Evolutionary conservation across 495 filamentous ascomycete genomes (phyloP).

Genomic region (Staphylotrichum longicolle): DNA sequence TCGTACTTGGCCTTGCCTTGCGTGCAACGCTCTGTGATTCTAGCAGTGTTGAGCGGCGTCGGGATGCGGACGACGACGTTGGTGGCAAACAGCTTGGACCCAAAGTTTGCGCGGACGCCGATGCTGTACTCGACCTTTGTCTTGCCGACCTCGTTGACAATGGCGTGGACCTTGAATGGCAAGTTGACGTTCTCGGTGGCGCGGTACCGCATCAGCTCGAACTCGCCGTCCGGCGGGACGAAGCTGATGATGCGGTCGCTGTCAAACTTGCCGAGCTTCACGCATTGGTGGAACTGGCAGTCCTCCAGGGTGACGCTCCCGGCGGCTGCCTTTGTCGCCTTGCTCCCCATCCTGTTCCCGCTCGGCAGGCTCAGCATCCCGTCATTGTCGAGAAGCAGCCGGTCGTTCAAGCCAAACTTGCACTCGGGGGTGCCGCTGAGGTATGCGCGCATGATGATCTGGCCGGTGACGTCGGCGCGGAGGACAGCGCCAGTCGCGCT

Average conservation of each 20-base stretch:
- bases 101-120: conserved; percentile 94
- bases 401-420: conserved; percentile 98
- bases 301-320: conserved; percentile 96
- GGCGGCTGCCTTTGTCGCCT: conserved; percentile 91
- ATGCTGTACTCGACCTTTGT: conserved; percentile 99
- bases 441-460: conserved; percentile 99
- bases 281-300: conserved; percentile 99
- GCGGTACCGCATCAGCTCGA: conserved; percentile 98
- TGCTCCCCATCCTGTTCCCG: conserved; percentile 69
- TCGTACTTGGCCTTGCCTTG: conserved; percentile 99
- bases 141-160: conserved; percentile 94
- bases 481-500: conserved; percentile 92
- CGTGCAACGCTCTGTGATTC: conserved; percentile 86
- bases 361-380: conserved; percentile 60
- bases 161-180: conserved; percentile 98
- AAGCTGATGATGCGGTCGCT: conserved; percentile 97
- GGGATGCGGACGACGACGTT: conserved; percentile 96
- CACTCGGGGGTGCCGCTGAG: conserved; percentile 96
- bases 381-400: conserved; percentile 83
- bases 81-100: conserved; percentile 92
- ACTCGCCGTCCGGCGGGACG: conserved; percentile 95
- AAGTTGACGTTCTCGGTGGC: conserved; percentile 99
- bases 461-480: conserved; percentile 93
- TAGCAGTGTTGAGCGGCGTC: conserved; percentile 93
- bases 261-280: conserved; percentile 96